These are phyloP conservation scores for Polymyxa betae DNA, from an alignment of 208 protist genomes.

Conservation along the genomic window DNA sequence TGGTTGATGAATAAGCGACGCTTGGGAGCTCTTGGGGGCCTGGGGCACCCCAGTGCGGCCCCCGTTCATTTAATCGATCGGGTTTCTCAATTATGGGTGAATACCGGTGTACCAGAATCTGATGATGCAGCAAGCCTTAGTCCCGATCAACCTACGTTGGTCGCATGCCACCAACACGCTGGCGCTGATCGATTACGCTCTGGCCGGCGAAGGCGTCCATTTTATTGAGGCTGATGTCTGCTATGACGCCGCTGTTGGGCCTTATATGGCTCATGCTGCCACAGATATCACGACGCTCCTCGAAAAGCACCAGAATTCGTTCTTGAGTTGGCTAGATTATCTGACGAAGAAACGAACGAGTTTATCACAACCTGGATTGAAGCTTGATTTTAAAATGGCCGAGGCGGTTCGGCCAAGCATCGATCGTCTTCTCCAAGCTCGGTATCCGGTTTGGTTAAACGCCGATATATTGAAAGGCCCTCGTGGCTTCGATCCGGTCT, in stretches of 20 bases:
- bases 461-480: neutral
- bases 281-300: neutral
- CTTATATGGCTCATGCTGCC: neutral
- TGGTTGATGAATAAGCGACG: too few relatives aligned
- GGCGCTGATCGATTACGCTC: neutral
- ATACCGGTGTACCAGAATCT: neutral
- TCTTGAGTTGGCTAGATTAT: neutral
- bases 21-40: too few relatives aligned
- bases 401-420: neutral
- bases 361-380: neutral
- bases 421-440: neutral
- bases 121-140: neutral
- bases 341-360: neutral
- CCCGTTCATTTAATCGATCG: neutral
- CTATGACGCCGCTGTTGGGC: neutral
- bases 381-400: neutral
- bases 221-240: neutral
- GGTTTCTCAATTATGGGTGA: neutral
- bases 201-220: neutral
- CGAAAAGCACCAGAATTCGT: neutral
- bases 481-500: neutral
- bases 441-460: neutral
- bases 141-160: neutral
- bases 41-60: too few relatives aligned
- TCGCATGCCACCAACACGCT: slow-evolving; percentile 15